phyloP scores from a whole-genome alignment of 2,329 filamentous ascomycete genomes.

The Claviceps maximensis region DNA sequence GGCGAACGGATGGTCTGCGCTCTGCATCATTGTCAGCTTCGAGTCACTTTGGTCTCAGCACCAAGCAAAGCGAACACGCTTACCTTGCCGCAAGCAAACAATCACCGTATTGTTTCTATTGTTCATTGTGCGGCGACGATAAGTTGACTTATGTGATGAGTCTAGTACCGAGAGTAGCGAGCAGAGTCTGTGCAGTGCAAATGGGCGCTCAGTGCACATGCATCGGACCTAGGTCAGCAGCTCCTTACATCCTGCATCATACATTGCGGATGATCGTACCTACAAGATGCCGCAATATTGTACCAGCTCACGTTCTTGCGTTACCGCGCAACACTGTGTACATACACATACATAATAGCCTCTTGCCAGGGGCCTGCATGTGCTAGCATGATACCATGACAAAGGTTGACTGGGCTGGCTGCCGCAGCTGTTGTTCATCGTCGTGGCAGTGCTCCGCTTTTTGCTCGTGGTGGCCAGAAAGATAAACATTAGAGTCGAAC shows the following conservation, averaged over 20 bases:
- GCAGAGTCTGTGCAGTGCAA: too few species aligned
- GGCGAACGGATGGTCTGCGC: neutral
- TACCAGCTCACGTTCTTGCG: too few species aligned
- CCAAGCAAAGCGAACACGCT: neutral
- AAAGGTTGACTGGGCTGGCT: neutral
- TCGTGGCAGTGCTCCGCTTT: neutral
- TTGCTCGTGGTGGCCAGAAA: neutral
- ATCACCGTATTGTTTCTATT: neutral
- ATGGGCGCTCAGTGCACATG: too few species aligned
- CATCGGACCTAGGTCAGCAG: too few species aligned
- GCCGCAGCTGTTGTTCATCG: neutral
- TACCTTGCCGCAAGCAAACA: too few species aligned
- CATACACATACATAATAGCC: neutral
- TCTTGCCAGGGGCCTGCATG: neutral
- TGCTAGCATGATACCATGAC: neutral
- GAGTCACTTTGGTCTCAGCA: neutral
- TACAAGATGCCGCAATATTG: too few species aligned
- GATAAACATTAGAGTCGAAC: neutral
- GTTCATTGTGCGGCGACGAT: neutral
- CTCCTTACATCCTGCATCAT: too few species aligned
- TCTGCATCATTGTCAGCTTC: neutral
- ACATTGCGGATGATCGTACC: too few species aligned
- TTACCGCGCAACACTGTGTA: too few species aligned
- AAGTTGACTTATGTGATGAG: neutral
- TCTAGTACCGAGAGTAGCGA: neutral